Evolutionary conservation across 495 filamentous ascomycete species (phyloP), one percentile per base, ranked within the genome.

Genomic region (Penicillium simplicissimum): DNA sequence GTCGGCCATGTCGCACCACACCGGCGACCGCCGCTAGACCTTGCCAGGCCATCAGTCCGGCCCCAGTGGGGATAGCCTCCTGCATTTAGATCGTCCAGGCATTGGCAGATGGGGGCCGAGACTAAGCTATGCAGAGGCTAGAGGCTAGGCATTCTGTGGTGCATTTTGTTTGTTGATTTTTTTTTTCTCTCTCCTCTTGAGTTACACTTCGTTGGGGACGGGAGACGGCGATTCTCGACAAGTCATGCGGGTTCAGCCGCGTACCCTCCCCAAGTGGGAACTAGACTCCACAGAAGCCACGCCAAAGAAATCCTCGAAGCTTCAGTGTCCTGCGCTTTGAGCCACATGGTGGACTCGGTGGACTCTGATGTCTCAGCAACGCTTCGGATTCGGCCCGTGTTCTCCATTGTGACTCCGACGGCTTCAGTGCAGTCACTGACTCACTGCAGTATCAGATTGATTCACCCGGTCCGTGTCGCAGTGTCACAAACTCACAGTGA

Each of bases 331-430:
- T 36, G 25, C 23, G 8, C 47, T 13, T 51, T 17, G 42, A 13
- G 42, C 42, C 42, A 45, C 42, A 45, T 45, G 42, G 42, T 45
- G 42, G 42, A 45, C 19, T 49, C 45, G 45, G 23, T 49, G 45
- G 25, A 49, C 45, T 49, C 19, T 28, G 25, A 10, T 49, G 33
- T 51, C 43, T 38, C 43, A 58, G 43, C 21, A 45, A 31, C 51
- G 51, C 57, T 60, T 59, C 58, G 58, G 64, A 69, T 58, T 69
- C 61, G 64, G 67, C 56, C 67, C 67, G 61, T 53, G 52, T 65
- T 17, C 49, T 53, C 57, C 56, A 43, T 57, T 67, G 25, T 40
- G 48, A 36, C 53, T 45, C 51, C 36, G 55, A 64, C 54, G 28
- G 48, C 53, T 49, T 31, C 28, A 31, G 28, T 31, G 31, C 38